Conservation (phyloP, 208 protist species). For the Leishmania mexicana region DNA sequence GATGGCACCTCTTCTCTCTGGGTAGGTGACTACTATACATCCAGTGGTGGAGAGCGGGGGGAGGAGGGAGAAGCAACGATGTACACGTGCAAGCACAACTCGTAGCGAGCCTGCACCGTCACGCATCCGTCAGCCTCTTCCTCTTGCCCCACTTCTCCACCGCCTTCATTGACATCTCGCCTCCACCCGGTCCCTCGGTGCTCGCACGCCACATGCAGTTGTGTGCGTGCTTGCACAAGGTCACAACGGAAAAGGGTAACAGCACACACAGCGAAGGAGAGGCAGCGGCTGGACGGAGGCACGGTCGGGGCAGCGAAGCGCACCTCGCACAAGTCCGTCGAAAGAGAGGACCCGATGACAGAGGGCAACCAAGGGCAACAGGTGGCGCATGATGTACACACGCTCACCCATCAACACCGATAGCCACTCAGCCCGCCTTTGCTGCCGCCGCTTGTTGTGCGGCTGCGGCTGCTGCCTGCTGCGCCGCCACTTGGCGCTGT, state of each 20-base stretch:
- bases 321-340: not conserved
- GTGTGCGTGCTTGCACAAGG: not conserved
- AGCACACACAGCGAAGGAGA: not conserved
- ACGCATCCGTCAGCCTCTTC: not conserved
- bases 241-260: not conserved
- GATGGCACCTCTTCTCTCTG: not conserved
- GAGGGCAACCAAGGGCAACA: not conserved
- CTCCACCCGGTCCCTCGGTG: not conserved
- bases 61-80: not conserved
- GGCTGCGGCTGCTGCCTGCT: conserved; percentile 8
- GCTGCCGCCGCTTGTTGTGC: conserved; percentile 2
- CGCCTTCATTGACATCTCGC: not conserved
- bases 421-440: not conserved
- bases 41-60: not conserved
- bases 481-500: conserved; percentile 8
- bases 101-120: not conserved
- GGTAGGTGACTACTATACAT: conserved; percentile 4
- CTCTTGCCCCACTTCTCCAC: not conserved
- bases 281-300: not conserved
- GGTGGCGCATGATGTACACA: not conserved
- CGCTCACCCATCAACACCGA: not conserved
- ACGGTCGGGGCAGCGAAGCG: not conserved
- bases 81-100: not conserved
- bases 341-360: not conserved
- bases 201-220: not conserved